Base-by-base conservation (phyloP, 257 asterid species). In the Paraleonurus japonicus region DNA sequence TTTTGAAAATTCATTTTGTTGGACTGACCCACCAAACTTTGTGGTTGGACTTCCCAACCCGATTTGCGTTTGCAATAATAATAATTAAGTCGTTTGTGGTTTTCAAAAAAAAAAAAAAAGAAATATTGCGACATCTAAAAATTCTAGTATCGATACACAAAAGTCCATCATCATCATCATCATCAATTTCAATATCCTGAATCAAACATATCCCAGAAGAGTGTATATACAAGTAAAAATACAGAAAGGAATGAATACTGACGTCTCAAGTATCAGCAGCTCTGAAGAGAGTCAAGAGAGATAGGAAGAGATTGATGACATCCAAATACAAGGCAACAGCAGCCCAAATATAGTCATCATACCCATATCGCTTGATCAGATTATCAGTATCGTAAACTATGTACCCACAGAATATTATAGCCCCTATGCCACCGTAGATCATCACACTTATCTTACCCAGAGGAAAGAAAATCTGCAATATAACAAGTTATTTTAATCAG, bases 321-420 rank as follows among this genome's bases (percentile, higher is more conserved):
- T 87, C 94, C 17, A 85, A 64, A 55, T 85, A 87, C 43, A 87
- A 80, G 0, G 87, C 69, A 19, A 82, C 80, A 0, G 94, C 85
- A 48, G 94, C 90, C 85, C 82, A 75, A 12, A 83, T 70, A 32
- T 83, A 87, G 57, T 87, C 80, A 1, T 85, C 94, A 1, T 83
- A 87, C 0, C 72, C 37, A 24, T 76, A 85, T 28, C 87, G 79
- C 73, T 87, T 82, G 77, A 87, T 87, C 79, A 87, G 74, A 67
- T 87, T 85, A 66, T 81, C 87, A 0, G 94, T 87, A 70, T 87
- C 90, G 12, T 81, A 87, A 23, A 87, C 16, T 32, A 87, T 87
- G 73, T 83, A 83, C 5, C 84, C 90, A 32, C 89, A 83, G 83
- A 87, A 83, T 39, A 87, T 23, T 22, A 87, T 35, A 27, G 90